Evolutionary conservation across 2,329 filamentous ascomycete genomes (phyloP).

Genomic region (Calonectria montana): DNA sequence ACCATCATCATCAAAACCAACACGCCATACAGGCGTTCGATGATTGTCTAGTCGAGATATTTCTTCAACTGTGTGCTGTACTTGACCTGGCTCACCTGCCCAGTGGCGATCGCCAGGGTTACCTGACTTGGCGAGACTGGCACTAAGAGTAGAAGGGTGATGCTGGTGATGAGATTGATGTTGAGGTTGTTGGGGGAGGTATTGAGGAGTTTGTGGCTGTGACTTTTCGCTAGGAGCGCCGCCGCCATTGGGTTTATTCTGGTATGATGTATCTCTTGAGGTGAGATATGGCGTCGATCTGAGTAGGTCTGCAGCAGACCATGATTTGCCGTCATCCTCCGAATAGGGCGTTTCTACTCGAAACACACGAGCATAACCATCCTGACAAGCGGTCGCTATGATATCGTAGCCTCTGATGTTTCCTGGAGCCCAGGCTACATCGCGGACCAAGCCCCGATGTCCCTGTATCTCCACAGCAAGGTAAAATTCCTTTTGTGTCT

Average conservation of each 20-base stretch:
- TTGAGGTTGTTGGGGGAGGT: slow-evolving; percentile 36
- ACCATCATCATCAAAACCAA: slow-evolving; percentile 77
- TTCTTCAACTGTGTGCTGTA: slow-evolving; percentile 72
- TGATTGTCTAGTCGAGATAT: slow-evolving; percentile 75
- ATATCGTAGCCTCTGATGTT: slow-evolving; percentile 92
- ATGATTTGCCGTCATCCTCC: slow-evolving; percentile 61
- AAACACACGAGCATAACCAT: slow-evolving; percentile 91
- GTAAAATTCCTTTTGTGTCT: slow-evolving; percentile 82
- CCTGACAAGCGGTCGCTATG: slow-evolving; percentile 91
- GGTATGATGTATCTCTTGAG: slow-evolving; percentile 41
- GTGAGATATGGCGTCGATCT: slow-evolving; percentile 46
- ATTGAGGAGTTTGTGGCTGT: slow-evolving; percentile 38
- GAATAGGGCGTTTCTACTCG: slow-evolving; percentile 73
- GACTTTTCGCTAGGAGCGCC: slow-evolving; percentile 32
- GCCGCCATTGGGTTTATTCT: slow-evolving; percentile 47
- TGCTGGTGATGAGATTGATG: slow-evolving; percentile 47
- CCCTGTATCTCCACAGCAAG: slow-evolving; percentile 80
- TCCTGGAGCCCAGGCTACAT: slow-evolving; percentile 92
- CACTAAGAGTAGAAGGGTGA: slow-evolving; percentile 60
- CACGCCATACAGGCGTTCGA: slow-evolving; percentile 79
- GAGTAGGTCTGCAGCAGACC: slow-evolving; percentile 59
- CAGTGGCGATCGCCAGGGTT: slow-evolving; percentile 60
- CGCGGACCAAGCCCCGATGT: slow-evolving; percentile 82
- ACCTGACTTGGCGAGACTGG: slow-evolving; percentile 63
- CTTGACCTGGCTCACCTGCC: slow-evolving; percentile 71